Base-by-base conservation (phyloP, 73 alveolate species). In the Paramecium octaurelia region DNA sequence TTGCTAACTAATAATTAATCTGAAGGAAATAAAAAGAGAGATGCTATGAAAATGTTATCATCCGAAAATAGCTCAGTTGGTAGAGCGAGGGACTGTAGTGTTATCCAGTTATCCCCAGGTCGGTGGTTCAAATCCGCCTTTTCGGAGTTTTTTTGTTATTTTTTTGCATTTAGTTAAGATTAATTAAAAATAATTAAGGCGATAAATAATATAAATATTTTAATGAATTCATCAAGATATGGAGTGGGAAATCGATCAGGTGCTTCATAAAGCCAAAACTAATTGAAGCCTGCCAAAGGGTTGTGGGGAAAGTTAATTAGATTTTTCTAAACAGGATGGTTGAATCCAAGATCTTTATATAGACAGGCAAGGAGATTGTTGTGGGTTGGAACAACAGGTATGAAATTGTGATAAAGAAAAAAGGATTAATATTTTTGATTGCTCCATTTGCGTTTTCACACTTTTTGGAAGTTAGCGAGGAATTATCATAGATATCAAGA, bases 21-120 rank as follows among this genome's bases (percentile, higher is more conserved):
- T n/a, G 69, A 54, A n/a, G 69, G 20, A 54, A 16, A 54, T 54
- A 54, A 54, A 54, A 18, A n/a, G 69, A 18, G 69, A 54, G 2
- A 23, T n/a, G 6, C 21, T 0, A 64, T 27, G 31, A 27, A 64
- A 64, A 64, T 18, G 46, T 64, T 34, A 64, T 0, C 84, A 64
- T 64, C 84, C 84, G 84, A 64, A 64, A 80, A 80, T 80, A 80
- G 91, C 91, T 80, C 91, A 80, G 91, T 80, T 80, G 91, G 91
- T 80, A 80, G 91, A 80, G 91, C 91, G 91, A 80, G 91, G 91
- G 91, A 80, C 91, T 80, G 91, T 80, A 80, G 91, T 80, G 91
- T 80, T 80, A 73, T 73, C 59, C 87, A 80, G 91, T 44, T 80
- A 80, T 80, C 91, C 91, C 91, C 91, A 80, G 91, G 91, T 80